Conservation (phyloP, 306 rosid genomes). For the Ceratonia siliqua region DNA sequence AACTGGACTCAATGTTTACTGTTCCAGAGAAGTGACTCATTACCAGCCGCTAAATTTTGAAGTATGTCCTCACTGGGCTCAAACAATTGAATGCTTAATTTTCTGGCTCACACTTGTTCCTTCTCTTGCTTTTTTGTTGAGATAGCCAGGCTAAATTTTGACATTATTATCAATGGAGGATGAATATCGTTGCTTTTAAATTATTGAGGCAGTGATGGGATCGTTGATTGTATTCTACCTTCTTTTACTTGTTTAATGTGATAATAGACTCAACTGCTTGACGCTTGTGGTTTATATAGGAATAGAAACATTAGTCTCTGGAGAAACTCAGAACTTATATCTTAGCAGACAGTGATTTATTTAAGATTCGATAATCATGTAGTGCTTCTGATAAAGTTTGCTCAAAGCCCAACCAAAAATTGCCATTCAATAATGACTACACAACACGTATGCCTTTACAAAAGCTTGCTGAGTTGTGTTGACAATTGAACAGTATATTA, state of each 20-base stretch:
- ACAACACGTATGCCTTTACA: not conserved
- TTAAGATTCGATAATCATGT: conserved; percentile 20
- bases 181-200: not conserved
- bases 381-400: not conserved
- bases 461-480: not conserved
- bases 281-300: conserved; percentile 27
- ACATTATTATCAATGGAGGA: conserved; percentile 14
- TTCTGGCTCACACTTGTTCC: not conserved
- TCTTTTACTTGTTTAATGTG: conserved; percentile 15
- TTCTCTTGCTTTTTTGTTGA: not conserved
- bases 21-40: conserved; percentile 22
- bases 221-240: conserved; percentile 19
- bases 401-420: not conserved
- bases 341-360: not conserved
- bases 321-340: conserved; percentile 23
- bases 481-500: too few species aligned
- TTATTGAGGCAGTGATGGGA: conserved; percentile 47
- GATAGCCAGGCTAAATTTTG: conserved; percentile 31
- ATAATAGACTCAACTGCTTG: conserved; percentile 21
- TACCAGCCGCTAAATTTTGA: conserved; percentile 26
- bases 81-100: conserved; percentile 19
- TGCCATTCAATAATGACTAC: not conserved
- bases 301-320: conserved; percentile 21
- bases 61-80: conserved; percentile 16
- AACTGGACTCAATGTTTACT: conserved; percentile 5